Base-by-base conservation (phyloP, 2,329 filamentous ascomycete genomes). In the Aspergillus sp. region DNA sequence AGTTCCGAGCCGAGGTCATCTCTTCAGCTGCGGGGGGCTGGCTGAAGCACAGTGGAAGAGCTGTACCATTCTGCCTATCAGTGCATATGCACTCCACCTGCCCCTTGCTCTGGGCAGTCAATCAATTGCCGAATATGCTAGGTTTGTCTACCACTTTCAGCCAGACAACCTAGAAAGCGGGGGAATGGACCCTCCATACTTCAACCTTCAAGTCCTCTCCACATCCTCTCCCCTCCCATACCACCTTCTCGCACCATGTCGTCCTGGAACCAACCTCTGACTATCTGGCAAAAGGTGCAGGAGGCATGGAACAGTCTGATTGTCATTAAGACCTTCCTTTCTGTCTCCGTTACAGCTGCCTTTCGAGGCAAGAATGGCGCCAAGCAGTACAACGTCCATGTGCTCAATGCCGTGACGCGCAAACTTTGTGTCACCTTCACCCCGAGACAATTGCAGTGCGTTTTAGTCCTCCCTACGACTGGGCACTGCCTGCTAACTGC, bases 361-460 rank as follows among this genome's bases (percentile, higher is more conserved):
- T 78, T 80, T 57, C 76, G 78, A 15, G 76, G 77, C 5, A 65
- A 73, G 17, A 66, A 60, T 30, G 77, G 76, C 39, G 71, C 77
- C 17, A 73, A 67, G 52, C 65, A 67, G 5, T 79, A 75, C 55
- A 63, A 60, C 17, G 67, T 74, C 41, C 75, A 80, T 70, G 53
- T 80, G 32, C 39, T 61, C 6, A 66, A 71, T 54, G 67, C 73
- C 0, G 41, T 72, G 4, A 54, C 76, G n/a, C 71, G 77, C n/a
- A 68, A 60, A 25, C n/a, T 67, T 10, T 68, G 7, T 48, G 47
- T 32, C 65, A 73, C 3, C 19, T 71, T 7, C 25, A 70, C 70
- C 1, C 42, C 62, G 27, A 66, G 68, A 27, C 74, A 78, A 59
- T 64, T 60, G 17, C 73, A 76, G 75, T 78, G 64, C 15, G 70